These are phyloP conservation scores for Scleroderma bovista DNA, from an alignment of 768 basidiomycete genomes.

Conservation along the genomic window DNA sequence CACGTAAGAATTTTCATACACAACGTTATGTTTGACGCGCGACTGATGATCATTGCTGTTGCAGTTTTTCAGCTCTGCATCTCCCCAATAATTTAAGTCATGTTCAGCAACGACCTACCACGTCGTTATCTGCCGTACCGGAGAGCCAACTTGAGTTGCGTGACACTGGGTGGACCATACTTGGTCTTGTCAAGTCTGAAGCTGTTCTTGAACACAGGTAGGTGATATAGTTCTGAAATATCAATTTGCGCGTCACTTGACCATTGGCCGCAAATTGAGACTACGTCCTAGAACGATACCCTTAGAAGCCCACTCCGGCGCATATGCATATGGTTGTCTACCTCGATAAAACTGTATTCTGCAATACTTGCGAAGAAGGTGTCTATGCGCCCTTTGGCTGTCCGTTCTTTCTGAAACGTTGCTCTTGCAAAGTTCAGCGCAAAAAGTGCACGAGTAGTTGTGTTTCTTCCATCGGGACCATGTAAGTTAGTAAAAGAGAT, in stretches of 20 bases:
- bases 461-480: conserved; percentile 36
- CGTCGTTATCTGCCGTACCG: conserved; percentile 8
- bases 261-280: conserved; percentile 49
- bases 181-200: conserved; percentile 32
- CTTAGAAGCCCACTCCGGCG: neutral
- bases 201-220: conserved; percentile 43
- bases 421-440: conserved; percentile 56
- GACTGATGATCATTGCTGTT: conserved; percentile 48
- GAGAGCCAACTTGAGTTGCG: conserved; percentile 28
- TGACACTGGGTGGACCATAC: conserved; percentile 33
- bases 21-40: conserved; percentile 54
- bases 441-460: conserved; percentile 55
- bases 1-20: conserved; percentile 35
- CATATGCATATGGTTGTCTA: conserved; percentile 4
- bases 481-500: conserved; percentile 42
- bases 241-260: conserved; percentile 38
- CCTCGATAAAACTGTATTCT: conserved; percentile 15
- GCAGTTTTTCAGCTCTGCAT: conserved; percentile 15
- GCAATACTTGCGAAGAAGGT: conserved; percentile 11
- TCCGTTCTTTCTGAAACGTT: conserved; percentile 28
- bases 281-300: conserved; percentile 37
- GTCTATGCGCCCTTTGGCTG: conserved; percentile 3
- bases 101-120: neutral
- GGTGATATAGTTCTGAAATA: conserved; percentile 42
- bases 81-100: conserved; percentile 21